A percentile compares a stretch with the other conserved stretches of the same genome.
phyloP scores from a whole-genome alignment of 257 asterid genomes.

The Eustoma russellianum region DNA sequence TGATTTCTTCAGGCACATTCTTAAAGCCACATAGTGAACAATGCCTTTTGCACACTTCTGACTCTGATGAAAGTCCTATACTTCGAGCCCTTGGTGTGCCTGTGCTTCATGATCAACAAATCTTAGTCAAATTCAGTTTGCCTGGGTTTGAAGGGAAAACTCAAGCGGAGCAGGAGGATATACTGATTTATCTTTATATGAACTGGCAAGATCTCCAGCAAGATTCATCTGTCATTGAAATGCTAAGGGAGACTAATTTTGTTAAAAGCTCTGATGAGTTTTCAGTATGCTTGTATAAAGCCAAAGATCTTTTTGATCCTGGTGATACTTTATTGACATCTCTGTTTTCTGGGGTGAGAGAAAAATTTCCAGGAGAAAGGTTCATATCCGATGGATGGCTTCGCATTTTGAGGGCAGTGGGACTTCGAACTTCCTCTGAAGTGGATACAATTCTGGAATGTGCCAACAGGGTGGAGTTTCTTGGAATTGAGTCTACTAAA shows the following conservation, averaged over 20 bases:
- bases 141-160: conserved; percentile 68
- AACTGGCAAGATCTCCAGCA: conserved; percentile 81
- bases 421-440: conserved; percentile 75
- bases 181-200: conserved; percentile 64
- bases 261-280: conserved; percentile 75
- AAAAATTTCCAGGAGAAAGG: conserved; percentile 87
- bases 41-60: conserved; percentile 56
- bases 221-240: conserved; percentile 63
- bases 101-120: conserved; percentile 70
- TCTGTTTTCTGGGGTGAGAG: conserved; percentile 68
- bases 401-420: conserved; percentile 65
- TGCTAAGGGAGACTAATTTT: conserved; percentile 65
- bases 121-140: conserved; percentile 73
- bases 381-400: conserved; percentile 88
- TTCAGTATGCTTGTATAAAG: conserved; percentile 43
- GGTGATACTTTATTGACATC: conserved; percentile 67
- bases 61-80: conserved; percentile 53
- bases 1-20: conserved; percentile 76
- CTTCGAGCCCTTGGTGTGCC: conserved; percentile 86
- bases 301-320: conserved; percentile 81
- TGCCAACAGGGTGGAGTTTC: conserved; percentile 85
- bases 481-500: conserved; percentile 68
- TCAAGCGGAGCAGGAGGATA: conserved; percentile 75
- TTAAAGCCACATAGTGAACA: conserved; percentile 72
- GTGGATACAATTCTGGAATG: conserved; percentile 83